Evolutionary conservation across 2,329 filamentous ascomycete species (phyloP).

Genomic region (Colletotrichum gigasporum): DNA sequence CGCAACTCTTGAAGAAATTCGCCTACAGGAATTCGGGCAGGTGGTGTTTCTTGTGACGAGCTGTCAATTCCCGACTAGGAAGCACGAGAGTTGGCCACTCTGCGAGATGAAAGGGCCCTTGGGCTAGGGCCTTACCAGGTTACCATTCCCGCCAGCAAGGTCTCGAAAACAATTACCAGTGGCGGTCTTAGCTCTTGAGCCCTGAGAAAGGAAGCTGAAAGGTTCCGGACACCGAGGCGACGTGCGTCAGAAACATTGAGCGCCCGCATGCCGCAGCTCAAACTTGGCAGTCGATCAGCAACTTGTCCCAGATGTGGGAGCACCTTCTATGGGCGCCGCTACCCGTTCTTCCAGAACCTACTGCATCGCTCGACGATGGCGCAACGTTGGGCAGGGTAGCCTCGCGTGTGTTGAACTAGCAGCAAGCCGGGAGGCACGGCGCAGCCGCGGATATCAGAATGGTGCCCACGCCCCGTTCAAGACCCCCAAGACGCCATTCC

Average conservation of each 20-base stretch:
- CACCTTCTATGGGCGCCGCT: too few relatives aligned
- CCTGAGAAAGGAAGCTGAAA: neutral
- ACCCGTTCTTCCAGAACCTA: too few relatives aligned
- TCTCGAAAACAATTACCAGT: neutral
- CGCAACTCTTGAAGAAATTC: too few relatives aligned
- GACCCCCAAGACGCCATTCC: neutral
- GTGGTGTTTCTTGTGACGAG: neutral
- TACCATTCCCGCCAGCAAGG: neutral
- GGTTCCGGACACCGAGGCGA: neutral
- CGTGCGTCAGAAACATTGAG: constrained; percentile 1
- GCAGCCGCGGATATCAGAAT: too few relatives aligned
- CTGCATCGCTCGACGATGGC: too few relatives aligned
- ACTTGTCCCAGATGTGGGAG: too few relatives aligned
- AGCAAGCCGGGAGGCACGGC: neutral
- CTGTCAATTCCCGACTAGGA: neutral
- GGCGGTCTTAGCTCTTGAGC: neutral
- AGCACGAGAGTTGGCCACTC: neutral
- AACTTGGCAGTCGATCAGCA: too few relatives aligned
- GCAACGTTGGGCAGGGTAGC: neutral
- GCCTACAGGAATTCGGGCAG: too few relatives aligned
- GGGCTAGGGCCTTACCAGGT: neutral
- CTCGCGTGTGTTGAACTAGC: neutral
- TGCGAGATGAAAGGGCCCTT: constrained; percentile 6
- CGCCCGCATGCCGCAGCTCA: neutral
- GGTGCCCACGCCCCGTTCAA: neutral